These are phyloP conservation scores for Tagetes erecta DNA, from an alignment of 129 eudicot species.

Conservation along the genomic window DNA sequence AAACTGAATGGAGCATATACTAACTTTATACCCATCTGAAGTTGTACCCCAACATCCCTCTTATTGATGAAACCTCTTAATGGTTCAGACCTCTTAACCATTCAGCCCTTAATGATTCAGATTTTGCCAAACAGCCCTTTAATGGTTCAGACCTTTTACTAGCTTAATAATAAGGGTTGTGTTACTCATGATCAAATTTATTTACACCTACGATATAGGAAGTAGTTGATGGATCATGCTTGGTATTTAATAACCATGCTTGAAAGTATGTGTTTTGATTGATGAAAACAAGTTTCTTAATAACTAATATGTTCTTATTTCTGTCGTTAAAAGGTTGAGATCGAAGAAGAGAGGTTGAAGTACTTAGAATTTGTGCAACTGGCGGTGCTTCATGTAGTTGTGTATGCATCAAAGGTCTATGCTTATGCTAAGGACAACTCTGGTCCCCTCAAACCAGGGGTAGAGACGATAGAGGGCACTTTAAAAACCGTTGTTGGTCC, in stretches of 20 bases:
- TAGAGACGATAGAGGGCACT: slow-evolving; percentile 71
- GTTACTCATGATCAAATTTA: not conserved
- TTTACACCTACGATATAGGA: not conserved
- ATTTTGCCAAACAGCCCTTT: not conserved
- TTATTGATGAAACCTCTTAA: too few relatives aligned
- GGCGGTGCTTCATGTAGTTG: slow-evolving; percentile 49
- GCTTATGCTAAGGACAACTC: slow-evolving; percentile 77
- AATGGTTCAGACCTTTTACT: not conserved
- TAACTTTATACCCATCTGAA: too few relatives aligned
- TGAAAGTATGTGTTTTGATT: not conserved
- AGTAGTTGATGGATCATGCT: not conserved
- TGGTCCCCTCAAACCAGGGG: slow-evolving; percentile 83
- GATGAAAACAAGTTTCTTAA: not conserved
- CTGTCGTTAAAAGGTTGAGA: slow-evolving; percentile 31
- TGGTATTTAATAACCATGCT: not conserved
- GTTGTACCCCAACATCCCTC: too few relatives aligned
- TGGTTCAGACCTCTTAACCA: too few relatives aligned
- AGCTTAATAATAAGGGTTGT: not conserved
- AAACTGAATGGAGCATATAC: too few relatives aligned
- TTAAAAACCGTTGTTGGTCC: slow-evolving; percentile 79
- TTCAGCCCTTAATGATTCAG: not conserved
- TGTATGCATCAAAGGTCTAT: slow-evolving; percentile 58
- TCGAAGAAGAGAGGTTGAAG: slow-evolving; percentile 64
- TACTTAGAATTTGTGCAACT: slow-evolving; percentile 78
- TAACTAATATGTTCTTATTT: not conserved